Conservation (phyloP, 345 rosid species). For the Dimocarpus longan region DNA sequence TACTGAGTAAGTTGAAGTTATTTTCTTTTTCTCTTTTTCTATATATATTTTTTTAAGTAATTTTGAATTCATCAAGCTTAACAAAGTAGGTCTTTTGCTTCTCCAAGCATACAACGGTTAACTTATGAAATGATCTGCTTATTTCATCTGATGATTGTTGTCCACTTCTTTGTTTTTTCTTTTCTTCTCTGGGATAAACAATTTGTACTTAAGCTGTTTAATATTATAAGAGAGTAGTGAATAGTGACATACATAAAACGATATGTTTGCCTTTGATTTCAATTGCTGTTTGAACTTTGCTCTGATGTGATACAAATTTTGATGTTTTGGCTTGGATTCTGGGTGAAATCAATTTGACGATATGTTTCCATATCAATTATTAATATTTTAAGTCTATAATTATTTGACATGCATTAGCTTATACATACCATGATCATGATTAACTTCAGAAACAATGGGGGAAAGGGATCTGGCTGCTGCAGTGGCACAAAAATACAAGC, state of each 20-base stretch:
- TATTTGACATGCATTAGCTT: background rate
- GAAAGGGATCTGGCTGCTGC: slow-evolving; percentile 92
- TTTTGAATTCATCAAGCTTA: no score
- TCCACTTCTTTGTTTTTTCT: background rate
- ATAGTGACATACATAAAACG: background rate
- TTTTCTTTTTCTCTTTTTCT: slow-evolving; percentile 1
- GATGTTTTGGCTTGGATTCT: background rate
- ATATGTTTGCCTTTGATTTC: no score
- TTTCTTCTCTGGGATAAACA: background rate
- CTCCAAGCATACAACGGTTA: no score
- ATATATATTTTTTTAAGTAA: no score
- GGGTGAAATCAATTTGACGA: no score
- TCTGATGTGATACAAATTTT: background rate
- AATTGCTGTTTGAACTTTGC: background rate
- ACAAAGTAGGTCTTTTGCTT: no score
- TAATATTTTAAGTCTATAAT: background rate
- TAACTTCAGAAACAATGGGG: slow-evolving; percentile 67
- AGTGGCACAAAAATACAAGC: slow-evolving; percentile 82
- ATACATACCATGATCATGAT: background rate
- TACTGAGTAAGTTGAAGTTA: slow-evolving; percentile 65
- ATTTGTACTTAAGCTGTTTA: background rate
- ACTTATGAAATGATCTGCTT: background rate
- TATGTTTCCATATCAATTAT: background rate
- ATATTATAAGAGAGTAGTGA: background rate
- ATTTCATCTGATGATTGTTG: background rate